Evolutionary conservation across 129 eudicot genomes (phyloP), one percentile per base, ranked within the genome.

Genomic region (Helianthus tuberosus): DNA sequence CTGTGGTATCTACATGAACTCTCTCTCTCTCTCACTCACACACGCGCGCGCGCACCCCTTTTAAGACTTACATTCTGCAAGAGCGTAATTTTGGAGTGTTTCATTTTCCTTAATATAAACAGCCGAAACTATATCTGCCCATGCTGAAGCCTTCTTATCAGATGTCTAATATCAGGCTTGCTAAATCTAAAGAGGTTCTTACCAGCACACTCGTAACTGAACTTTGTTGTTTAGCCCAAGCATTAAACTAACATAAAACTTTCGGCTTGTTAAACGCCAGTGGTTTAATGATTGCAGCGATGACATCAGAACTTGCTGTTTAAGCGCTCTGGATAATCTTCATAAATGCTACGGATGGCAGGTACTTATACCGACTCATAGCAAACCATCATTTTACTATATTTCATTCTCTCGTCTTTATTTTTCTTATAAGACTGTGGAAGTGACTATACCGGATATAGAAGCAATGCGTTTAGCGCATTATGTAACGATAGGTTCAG

Each of bases 391-490:
- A 41, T 8, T 5, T 5, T 41, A 1, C 47, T 43, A 43, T 6
- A 6, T 2, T 43, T 43, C 47, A 8, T 43, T 43, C 10, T 43
- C 47, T 43, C 47, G 10, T 43, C 47, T 43, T 64, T 7, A 54
- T 53, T 1, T 25, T 54, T 16, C 57, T 15, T 13, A 8, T 59
- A 68, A 95, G 99, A 87, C 82, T 7, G 59, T 87, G 55, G 96
- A 89, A 53, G 89, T 91, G 72, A 91, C 97, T 17, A 1, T 95
- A 68, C 99, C 99, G 3, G 96, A 91, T 36, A 80, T 91, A 68
- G 97, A 95, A 79, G 87, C 52, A 15, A 95, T 95, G 99, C 94
- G 97, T 57, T 83, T 95, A 73, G 96, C 97, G 67, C 99, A 95
- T 80, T 95, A 95, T 79, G 43, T 87, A 36, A 95, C 99, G 2